Evolutionary conservation across 148 eudicot species (phyloP).

Genomic region (Vaccinium macrocarpon): DNA sequence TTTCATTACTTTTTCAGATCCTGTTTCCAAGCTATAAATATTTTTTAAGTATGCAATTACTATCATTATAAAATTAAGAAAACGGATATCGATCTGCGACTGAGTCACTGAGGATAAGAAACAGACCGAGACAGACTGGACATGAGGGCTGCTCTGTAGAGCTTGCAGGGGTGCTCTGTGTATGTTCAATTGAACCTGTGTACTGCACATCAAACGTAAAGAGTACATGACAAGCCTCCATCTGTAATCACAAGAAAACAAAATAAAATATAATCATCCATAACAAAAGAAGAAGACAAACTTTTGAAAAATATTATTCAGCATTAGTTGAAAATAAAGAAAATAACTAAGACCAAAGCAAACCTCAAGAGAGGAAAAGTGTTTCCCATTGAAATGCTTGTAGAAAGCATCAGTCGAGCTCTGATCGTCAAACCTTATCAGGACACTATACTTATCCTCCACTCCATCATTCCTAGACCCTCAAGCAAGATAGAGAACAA

Average conservation of each 20-base stretch:
- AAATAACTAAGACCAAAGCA: slow-evolving; percentile 19
- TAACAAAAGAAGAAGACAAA: background rate
- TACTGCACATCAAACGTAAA: slow-evolving; percentile 79
- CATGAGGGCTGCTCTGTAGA: slow-evolving; percentile 80
- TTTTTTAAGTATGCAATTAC: background rate
- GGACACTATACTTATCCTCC: slow-evolving; percentile 74
- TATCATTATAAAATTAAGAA: background rate
- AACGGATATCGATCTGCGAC: background rate
- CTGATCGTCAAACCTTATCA: slow-evolving; percentile 77
- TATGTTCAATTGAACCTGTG: slow-evolving; percentile 82
- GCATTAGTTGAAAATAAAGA: background rate
- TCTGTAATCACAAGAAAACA: slow-evolving; percentile 37
- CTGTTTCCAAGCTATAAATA: background rate
- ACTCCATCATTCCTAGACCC: slow-evolving; percentile 68
- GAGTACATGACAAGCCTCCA: slow-evolving; percentile 70
- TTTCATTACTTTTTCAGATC: background rate
- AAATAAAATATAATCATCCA: background rate
- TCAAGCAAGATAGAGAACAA: slow-evolving; percentile 12
- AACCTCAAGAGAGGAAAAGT: slow-evolving; percentile 91
- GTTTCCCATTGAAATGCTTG: slow-evolving; percentile 74
- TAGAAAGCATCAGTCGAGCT: slow-evolving; percentile 70
- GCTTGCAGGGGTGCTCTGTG: slow-evolving; percentile 57
- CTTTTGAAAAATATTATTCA: background rate
- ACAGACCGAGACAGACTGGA: slow-evolving; percentile 88
- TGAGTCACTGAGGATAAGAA: background rate